Evolutionary conservation across 2,329 filamentous ascomycete genomes (phyloP).

Genomic region (Xylaria sp.): DNA sequence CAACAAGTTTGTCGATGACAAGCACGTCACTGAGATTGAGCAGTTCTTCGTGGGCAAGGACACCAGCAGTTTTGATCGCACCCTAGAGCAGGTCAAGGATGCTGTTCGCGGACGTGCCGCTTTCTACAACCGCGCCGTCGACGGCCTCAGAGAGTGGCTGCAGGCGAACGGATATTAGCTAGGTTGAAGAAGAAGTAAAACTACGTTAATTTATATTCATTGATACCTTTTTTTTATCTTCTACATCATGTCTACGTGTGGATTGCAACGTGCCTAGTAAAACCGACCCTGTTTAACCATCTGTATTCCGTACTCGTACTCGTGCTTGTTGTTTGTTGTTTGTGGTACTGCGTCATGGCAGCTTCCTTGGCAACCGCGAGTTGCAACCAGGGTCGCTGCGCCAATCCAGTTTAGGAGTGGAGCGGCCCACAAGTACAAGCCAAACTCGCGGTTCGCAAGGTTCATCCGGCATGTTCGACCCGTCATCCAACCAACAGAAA

Average conservation of each 20-base stretch:
- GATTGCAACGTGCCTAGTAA: too few species aligned
- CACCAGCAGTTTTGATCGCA: conserved; percentile 78
- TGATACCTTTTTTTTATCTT: background rate
- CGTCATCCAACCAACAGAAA: too few species aligned
- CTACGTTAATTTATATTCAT: background rate
- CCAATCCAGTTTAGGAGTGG: too few species aligned
- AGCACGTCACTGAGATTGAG: conserved; percentile 69
- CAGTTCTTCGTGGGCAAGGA: conserved; percentile 84
- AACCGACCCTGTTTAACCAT: too few species aligned
- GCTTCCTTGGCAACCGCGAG: too few species aligned
- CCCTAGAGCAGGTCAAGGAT: conserved; percentile 78
- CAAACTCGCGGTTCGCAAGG: too few species aligned
- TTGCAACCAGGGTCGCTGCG: too few species aligned
- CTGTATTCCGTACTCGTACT: too few species aligned
- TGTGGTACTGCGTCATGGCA: too few species aligned
- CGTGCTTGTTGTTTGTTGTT: too few species aligned
- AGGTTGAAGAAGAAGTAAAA: background rate
- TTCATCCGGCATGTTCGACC: too few species aligned
- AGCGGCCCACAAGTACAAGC: too few species aligned
- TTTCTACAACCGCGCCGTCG: conserved; percentile 73
- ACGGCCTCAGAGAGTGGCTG: conserved; percentile 74
- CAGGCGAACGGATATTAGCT: conserved; percentile 38
- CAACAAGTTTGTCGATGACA: conserved; percentile 68
- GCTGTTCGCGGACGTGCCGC: conserved; percentile 76
- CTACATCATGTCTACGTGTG: background rate